Evolutionary conservation across 2,329 filamentous ascomycete species (phyloP).

Genomic region (Neoascochyta sp.): DNA sequence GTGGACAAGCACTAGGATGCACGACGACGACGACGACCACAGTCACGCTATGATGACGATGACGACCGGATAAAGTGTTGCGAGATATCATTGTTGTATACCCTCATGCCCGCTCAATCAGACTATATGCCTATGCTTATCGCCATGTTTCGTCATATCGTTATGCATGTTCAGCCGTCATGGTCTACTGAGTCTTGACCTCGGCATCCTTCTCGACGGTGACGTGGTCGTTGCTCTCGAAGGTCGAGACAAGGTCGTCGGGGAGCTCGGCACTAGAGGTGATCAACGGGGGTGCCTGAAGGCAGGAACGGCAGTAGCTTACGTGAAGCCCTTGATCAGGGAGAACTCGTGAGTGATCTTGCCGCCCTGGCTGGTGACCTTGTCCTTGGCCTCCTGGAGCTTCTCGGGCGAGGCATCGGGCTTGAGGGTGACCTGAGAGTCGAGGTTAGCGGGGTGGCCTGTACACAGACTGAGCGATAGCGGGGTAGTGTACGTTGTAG

Average conservation of each 20-base stretch:
- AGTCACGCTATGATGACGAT: too few species aligned
- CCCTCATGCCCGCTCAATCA: constrained; percentile 6
- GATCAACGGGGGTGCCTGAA: too few species aligned
- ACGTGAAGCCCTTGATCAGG: constrained; percentile 92
- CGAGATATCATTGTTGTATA: constrained; percentile 11
- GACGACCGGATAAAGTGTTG: too few species aligned
- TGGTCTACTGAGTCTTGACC: constrained; percentile 66
- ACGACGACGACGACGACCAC: too few species aligned
- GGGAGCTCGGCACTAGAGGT: constrained; percentile 66
- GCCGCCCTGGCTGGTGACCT: constrained; percentile 71
- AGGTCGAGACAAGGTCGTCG: constrained; percentile 60
- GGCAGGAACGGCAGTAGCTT: constrained; percentile 43
- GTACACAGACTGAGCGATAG: background rate
- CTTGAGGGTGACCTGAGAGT: constrained; percentile 71
- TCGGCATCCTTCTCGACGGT: constrained; percentile 72
- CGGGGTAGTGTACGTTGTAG: constrained; percentile 27
- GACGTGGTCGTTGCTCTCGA: constrained; percentile 68
- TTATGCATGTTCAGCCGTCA: constrained; percentile 1
- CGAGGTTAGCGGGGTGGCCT: constrained; percentile 3
- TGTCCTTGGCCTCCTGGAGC: constrained; percentile 73
- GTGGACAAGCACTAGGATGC: constrained; percentile 26
- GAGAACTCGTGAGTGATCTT: constrained; percentile 79
- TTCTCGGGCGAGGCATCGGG: constrained; percentile 62
- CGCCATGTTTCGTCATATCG: constrained; percentile 6
- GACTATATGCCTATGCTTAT: constrained; percentile 7